Conservation (phyloP, 129 eudicot genomes). For the Flaveria trinervia region DNA sequence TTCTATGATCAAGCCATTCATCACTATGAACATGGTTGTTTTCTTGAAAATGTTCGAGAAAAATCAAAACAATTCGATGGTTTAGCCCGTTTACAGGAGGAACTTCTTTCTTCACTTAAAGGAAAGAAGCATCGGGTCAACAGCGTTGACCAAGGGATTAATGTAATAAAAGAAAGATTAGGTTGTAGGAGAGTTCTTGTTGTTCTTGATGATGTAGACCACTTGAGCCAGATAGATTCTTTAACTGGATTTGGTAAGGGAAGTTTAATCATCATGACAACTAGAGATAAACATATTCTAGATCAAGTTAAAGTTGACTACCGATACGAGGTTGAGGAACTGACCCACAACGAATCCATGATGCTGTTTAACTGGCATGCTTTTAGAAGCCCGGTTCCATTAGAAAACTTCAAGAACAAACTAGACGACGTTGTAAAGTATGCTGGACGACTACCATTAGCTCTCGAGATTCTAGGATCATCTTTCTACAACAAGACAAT, state of each 20-base stretch:
- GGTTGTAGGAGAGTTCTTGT: slow-evolving; percentile 24
- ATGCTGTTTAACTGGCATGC: slow-evolving; percentile 25
- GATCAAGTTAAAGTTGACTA: slow-evolving; percentile 3
- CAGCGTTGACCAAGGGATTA: slow-evolving; percentile 25
- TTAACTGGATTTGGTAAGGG: slow-evolving; percentile 25
- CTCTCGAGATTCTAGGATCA: slow-evolving; percentile 27
- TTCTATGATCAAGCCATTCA: slow-evolving; percentile 22
- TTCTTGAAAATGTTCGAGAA: slow-evolving; percentile 29
- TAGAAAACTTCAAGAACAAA: slow-evolving; percentile 3
- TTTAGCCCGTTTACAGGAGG: slow-evolving; percentile 18
- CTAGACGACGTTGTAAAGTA: background rate
- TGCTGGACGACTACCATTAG: slow-evolving; percentile 21
- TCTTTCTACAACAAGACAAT: slow-evolving; percentile 10
- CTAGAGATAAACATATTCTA: slow-evolving; percentile 26
- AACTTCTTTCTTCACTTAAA: slow-evolving; percentile 24
- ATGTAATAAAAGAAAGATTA: slow-evolving; percentile 15
- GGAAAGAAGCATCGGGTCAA: slow-evolving; percentile 25
- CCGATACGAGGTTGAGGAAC: slow-evolving; percentile 19
- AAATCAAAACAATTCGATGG: slow-evolving; percentile 17
- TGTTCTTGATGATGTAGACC: slow-evolving; percentile 33
- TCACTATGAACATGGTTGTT: slow-evolving; percentile 27
- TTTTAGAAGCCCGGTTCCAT: slow-evolving; percentile 18
- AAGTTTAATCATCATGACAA: slow-evolving; percentile 30
- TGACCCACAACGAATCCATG: slow-evolving; percentile 5
- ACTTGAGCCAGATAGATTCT: slow-evolving; percentile 16